Evolutionary conservation across 1,139 yeast genomes (phyloP).

Genomic region (Geotrichum fermentans): DNA sequence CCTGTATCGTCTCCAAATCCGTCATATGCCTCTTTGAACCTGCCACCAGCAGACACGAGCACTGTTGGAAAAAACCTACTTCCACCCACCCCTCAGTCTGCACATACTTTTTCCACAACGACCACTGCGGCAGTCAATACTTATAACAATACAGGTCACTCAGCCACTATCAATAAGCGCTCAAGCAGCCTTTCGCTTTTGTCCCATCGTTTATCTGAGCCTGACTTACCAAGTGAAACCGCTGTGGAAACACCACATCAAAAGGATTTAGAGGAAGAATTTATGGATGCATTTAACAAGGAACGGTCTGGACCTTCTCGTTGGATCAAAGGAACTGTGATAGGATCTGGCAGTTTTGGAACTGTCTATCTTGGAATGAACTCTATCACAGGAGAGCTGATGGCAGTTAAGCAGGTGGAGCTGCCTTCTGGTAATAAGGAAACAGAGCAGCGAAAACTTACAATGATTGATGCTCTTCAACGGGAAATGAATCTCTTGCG

Average conservation of each 20-base stretch:
- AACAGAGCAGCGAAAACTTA: conserved; percentile 45
- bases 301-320: conserved; percentile 51
- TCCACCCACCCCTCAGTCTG: conserved; percentile 20
- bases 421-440: conserved; percentile 45
- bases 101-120: conserved; percentile 22
- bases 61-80: neutral
- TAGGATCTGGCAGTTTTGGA: conserved; percentile 95
- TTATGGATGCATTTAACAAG: conserved; percentile 43
- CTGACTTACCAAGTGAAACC: neutral
- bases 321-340: conserved; percentile 89
- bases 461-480: conserved; percentile 77
- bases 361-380: conserved; percentile 90
- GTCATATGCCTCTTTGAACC: neutral
- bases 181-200: conserved; percentile 19
- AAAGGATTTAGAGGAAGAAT: conserved; percentile 25
- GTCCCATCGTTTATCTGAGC: conserved; percentile 6
- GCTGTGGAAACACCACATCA: conserved; percentile 2
- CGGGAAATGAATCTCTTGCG: conserved; percentile 77
- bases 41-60: neutral
- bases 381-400: conserved; percentile 84
- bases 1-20: neutral
- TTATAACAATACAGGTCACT: neutral
- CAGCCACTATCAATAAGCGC: conserved; percentile 11
- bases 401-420: conserved; percentile 95
- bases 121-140: conserved; percentile 22